Conservation (phyloP, 2,329 filamentous ascomycete species). For the Falciphora oryzae region DNA sequence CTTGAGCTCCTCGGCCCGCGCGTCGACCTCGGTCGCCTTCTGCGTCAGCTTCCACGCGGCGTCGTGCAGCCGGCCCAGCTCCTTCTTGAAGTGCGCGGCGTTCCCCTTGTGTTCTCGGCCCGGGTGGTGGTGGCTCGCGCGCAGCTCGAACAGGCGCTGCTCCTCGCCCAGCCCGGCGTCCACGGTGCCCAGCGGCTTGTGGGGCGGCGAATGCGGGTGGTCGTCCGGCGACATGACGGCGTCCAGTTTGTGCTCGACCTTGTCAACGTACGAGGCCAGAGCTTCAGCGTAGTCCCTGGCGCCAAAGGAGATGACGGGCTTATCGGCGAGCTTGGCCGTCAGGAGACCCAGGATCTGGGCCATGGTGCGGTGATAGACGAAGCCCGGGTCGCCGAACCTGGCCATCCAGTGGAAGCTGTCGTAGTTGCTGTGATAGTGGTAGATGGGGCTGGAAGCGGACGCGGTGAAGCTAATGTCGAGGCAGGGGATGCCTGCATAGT, state of each 20-base stretch:
- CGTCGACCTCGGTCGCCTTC: constrained; percentile 40
- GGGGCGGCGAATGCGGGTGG: constrained; percentile 9
- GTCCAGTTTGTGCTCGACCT: constrained; percentile 45
- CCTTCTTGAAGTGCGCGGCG: constrained; percentile 16
- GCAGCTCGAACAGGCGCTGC: constrained; percentile 29
- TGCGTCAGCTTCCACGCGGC: constrained; percentile 26
- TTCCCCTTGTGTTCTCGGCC: constrained; percentile 7
- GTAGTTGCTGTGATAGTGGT: constrained; percentile 89
- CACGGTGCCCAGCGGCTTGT: not conserved
- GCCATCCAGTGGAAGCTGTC: constrained; percentile 90
- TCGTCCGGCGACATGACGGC: constrained; percentile 16
- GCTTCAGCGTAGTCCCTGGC: constrained; percentile 59
- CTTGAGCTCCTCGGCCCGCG: constrained; percentile 32
- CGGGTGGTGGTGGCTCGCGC: constrained; percentile 17
- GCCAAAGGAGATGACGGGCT: constrained; percentile 56
- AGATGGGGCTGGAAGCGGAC: constrained; percentile 46
- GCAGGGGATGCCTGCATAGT: constrained; percentile 61
- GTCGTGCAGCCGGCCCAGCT: constrained; percentile 27
- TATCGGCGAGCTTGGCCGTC: constrained; percentile 55
- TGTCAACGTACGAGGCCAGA: constrained; percentile 45
- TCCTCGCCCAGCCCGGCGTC: constrained; percentile 19
- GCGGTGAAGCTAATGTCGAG: constrained; percentile 56
- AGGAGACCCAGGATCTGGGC: constrained; percentile 60
- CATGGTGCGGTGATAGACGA: constrained; percentile 60
- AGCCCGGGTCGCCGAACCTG: constrained; percentile 65